Base-by-base conservation (phyloP, 371 early-diverging fungal species). In the Apophysomyces variabilis region DNA sequence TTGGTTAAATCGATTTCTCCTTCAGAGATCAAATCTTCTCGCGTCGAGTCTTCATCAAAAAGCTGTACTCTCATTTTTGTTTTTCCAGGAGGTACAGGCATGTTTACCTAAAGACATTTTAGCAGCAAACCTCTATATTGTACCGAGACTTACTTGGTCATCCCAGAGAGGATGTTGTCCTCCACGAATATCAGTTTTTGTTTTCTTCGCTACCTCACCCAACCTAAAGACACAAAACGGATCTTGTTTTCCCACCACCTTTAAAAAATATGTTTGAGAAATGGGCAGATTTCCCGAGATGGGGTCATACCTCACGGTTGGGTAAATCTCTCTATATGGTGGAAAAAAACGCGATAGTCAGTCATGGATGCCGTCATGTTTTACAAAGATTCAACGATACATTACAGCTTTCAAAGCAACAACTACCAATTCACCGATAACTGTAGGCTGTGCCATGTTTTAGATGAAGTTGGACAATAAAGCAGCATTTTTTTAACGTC, bases 21-120 rank as follows among this genome's bases (percentile, higher is more conserved):
- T 58, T 89, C 87, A 21, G 88, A 88, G 60, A 92, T 90, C 44
- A 87, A 68, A 60, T 88, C 89, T 63, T 85, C 79, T 64, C 82
- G 84, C 46, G 80, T 68, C 6, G 69, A 54, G 57, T 83, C 83
- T 35, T 83, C 83, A 65, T 83, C 83, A 64, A 70, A 83, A 0
- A 83, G 61, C 45, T 83, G 83, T 37, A 80, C 73, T 16, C 68
- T 58, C 58, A 83, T 74, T 12, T 58, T 71, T 38, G 68, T 77
- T 62, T 80, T 83, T 16, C 75, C 75, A 50, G 73, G 76, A 12
- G 79, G 77, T 8, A 83, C 75, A 7, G 77, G 75, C 9, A 83
- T 54, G 39, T 73, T 80, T 9, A 83, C 80, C 83, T 82, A 38
- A 13, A 35, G 38, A 35, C 3, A 21, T 13, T 43, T 47, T 7